phyloP scores from a whole-genome alignment of 176 grass and related monocot species.

The Oryza australiensis region DNA sequence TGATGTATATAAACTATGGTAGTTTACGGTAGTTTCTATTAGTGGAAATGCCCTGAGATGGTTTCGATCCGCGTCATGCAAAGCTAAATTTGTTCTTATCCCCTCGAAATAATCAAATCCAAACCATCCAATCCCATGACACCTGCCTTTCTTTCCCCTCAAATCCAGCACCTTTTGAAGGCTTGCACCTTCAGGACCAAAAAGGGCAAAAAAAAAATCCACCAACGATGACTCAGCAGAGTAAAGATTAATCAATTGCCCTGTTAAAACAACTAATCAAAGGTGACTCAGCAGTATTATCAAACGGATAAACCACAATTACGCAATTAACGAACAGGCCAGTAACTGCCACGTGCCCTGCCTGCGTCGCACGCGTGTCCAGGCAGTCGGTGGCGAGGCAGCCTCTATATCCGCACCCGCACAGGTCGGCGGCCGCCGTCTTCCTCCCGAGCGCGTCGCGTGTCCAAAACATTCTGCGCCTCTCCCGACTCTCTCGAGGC shows the following conservation, averaged over 20 bases:
- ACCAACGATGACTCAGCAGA: neutral
- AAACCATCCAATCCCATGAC: neutral
- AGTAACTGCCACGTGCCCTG: neutral
- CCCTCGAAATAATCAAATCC: no score
- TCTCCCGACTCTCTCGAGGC: neutral
- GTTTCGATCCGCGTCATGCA: neutral
- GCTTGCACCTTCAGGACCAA: no score
- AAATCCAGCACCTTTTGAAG: neutral
- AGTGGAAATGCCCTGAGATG: no score
- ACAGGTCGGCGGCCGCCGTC: neutral
- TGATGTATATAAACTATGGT: no score
- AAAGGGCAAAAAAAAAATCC: no score
- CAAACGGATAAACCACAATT: neutral
- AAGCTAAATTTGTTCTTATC: no score
- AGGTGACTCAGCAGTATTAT: neutral
- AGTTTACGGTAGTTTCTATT: no score
- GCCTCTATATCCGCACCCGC: neutral
- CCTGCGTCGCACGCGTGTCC: conserved; percentile 35
- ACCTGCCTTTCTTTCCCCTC: neutral
- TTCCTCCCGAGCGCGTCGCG: conserved; percentile 5
- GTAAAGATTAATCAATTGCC: neutral
- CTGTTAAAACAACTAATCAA: neutral
- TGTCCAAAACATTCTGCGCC: conserved; percentile 24
- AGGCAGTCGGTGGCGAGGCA: conserved; percentile 25
- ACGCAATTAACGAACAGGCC: neutral